Evolutionary conservation across 2,329 filamentous ascomycete genomes (phyloP), one percentile per base, ranked within the genome.

Genomic region (Epichloe coenophiala): DNA sequence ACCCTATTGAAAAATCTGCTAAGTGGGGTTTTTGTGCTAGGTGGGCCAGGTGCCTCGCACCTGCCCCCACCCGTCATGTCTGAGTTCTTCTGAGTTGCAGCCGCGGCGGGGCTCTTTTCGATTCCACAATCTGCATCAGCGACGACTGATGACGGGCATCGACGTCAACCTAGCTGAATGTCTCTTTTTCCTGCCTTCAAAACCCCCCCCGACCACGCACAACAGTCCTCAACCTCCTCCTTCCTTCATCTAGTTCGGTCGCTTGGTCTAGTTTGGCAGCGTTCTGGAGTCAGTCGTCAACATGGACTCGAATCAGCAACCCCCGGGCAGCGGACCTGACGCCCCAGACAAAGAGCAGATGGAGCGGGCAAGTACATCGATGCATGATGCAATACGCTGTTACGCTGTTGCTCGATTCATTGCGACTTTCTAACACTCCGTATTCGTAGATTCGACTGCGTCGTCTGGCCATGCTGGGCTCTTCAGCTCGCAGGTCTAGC

Each of bases 261-360:
- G 12, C 7, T 36, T 36, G n/a, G 27, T 41, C 23, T 15, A 35
- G 46, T 31, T 19, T 37, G 47, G 9, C 19, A 37, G 40, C 31
- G 27, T 12, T 12, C 45, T 47, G 23, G n/a, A 19, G 7, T 46
- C 13, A 27, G 19, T 17, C 46, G 46, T 47, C 57, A 54, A 21
- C 52, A 68, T 77, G 74, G 73, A 77, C 56, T 67, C 72, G 13
- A 69, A 69, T 63, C 67, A 72, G 52, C 67, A 69, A 56, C 66
- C 62, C 62, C 19, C 63, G 21, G 64, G 64, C 56, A 59, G 63
- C 42, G 65, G 65, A 57, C 68, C 68, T 46, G 77, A 79, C 58
- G 76, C 73, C 53, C 76, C 76, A 21, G 75, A 79, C 58, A 72
- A 74, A 60, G 74, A 78, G 61, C 77, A 75, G 61, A 79, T 79